Conservation (phyloP, 2,329 filamentous ascomycete genomes). For the Microsporum ferrugineum region DNA sequence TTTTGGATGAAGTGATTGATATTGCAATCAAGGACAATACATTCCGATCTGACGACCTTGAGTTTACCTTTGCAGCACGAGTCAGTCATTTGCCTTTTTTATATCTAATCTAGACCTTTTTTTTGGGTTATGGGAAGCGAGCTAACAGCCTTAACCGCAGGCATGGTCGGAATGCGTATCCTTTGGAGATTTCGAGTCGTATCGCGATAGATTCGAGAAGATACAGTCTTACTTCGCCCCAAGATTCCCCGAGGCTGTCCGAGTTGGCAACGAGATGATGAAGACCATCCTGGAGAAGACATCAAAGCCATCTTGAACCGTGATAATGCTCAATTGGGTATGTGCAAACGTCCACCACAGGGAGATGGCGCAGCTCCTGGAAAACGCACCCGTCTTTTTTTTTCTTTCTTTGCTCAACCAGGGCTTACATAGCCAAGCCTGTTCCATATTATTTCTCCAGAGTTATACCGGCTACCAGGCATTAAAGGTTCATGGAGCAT, state of each 20-base stretch:
- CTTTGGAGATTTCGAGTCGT: constrained; percentile 84
- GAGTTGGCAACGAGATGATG: constrained; percentile 93
- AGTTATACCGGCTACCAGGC: background rate
- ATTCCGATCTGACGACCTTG: constrained; percentile 88
- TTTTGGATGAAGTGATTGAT: constrained; percentile 73
- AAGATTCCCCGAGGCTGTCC: constrained; percentile 73
- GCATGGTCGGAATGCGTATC: constrained; percentile 93
- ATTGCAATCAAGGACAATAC: constrained; percentile 82
- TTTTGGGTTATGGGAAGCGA: background rate
- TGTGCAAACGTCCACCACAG: background rate
- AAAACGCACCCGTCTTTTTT: background rate
- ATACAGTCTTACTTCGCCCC: constrained; percentile 89
- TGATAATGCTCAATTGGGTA: background rate
- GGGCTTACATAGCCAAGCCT: background rate
- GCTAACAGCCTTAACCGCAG: constrained; percentile 22
- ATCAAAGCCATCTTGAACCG: constrained; percentile 13
- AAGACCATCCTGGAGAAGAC: constrained; percentile 83
- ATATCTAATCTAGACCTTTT: background rate
- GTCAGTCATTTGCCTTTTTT: constrained; percentile 27
- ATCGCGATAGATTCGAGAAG: constrained; percentile 78
- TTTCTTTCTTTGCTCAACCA: background rate
- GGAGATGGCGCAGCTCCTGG: background rate
- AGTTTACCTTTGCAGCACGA: constrained; percentile 92
- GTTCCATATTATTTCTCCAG: background rate
- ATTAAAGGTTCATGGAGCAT: background rate